Base-by-base conservation (phyloP, 2,329 filamentous ascomycete species). In the Ceratocystiopsis sp. region DNA sequence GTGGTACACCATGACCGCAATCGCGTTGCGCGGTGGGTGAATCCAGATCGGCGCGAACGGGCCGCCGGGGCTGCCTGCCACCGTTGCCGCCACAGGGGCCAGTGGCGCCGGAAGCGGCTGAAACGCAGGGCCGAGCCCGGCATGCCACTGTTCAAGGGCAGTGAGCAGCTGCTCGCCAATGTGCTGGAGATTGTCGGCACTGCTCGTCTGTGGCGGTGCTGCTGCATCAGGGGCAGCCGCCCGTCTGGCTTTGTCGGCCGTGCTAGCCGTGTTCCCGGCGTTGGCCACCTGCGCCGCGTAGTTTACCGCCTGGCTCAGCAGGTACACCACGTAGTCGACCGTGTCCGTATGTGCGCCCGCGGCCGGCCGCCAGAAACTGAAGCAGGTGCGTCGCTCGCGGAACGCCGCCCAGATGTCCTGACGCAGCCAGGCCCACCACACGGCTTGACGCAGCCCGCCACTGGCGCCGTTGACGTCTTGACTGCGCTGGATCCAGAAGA, bases 381-480 rank as follows among this genome's bases (percentile, higher is more conserved):
- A 65, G 3, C 67, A 66, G 9, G 66, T 62, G 5, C 75, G 59
- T 18, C 64, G 62, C 51, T 78, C 73, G 1, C 72, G 64, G 48
- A 78, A 77, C 0, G 74, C 74, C 2, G 72, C 74, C 74, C 74
- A 79, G 0, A 75, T 64, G 51, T 80, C 75, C 51, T 80, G 75
- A n/a, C 72, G 61, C 4, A 79, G 58, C 75, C 75, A 80, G 1
- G 69, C 67, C 75, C 75, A 80, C 75, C 75, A 79, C 0, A 73
- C 69, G 0, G 73, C 69, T 48, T 70, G 66, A 37, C 69, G 62
- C 0, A 79, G 58, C 0, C 73, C 71, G 0, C 68, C 66, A 0
- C 66, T 69, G 41, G 72, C 72, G 2, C 73, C 75, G 43, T 78
- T 65, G 38, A 75, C 74, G 40, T 75, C 64, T 42, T 75, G 71